These are phyloP conservation scores for Leccinum barrowsii DNA, from an alignment of 768 basidiomycete genomes.

Conservation along the genomic window DNA sequence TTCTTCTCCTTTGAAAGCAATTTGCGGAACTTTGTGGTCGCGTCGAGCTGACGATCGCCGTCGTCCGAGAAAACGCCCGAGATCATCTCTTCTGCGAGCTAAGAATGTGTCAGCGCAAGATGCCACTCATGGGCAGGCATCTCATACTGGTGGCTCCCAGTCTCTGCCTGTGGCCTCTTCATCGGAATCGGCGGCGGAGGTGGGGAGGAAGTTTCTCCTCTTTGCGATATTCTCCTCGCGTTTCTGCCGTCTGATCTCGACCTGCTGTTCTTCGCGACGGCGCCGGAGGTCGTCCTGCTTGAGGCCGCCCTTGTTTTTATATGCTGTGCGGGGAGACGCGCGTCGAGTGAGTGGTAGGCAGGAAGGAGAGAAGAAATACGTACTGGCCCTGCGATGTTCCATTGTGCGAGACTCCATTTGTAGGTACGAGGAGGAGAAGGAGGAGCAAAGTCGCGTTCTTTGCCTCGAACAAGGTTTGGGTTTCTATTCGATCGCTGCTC, in stretches of 20 bases:
- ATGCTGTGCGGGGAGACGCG: constrained; percentile 56
- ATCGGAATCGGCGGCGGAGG: constrained; percentile 78
- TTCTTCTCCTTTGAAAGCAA: constrained; percentile 99
- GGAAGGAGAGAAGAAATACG: constrained; percentile 18
- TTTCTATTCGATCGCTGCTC: background rate
- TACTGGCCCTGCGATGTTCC: constrained; percentile 74
- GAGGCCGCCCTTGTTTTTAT: constrained; percentile 87
- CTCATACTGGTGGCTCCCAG: constrained; percentile 74
- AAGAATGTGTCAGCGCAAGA: constrained; percentile 10
- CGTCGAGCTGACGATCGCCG: constrained; percentile 88
- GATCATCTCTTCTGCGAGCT: constrained; percentile 93
- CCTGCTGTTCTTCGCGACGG: constrained; percentile 96
- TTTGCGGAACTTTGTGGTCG: constrained; percentile 98
- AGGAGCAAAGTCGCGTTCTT: constrained; percentile 9
- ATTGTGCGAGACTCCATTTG: constrained; percentile 62
- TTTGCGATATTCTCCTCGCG: constrained; percentile 98
- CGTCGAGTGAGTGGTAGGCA: constrained; percentile 21
- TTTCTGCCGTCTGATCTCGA: constrained; percentile 98
- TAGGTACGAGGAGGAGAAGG: background rate
- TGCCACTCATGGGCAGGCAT: constrained; percentile 8
- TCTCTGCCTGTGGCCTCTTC: constrained; percentile 69
- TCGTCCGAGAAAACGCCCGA: constrained; percentile 89
- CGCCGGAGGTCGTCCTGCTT: constrained; percentile 93
- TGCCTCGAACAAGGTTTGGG: constrained; percentile 8
- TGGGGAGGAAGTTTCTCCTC: constrained; percentile 87